phyloP scores from a whole-genome alignment of 805 yeast species.

The Komagataella mondaviorum region DNA sequence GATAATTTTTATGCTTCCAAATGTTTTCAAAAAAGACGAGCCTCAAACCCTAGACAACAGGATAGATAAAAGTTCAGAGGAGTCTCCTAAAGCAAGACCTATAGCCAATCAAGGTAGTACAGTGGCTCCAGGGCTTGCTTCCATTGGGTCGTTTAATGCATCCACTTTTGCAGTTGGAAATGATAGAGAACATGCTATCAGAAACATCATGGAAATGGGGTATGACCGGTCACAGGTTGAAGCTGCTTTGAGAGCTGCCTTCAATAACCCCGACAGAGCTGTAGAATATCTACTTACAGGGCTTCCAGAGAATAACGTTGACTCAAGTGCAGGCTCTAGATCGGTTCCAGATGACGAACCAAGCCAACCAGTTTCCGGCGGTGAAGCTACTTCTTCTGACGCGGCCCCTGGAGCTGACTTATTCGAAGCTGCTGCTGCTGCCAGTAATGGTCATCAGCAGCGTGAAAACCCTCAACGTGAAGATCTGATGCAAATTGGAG shows the following conservation, averaged over 20 bases:
- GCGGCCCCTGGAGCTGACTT: conserved; percentile 23
- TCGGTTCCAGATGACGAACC: conserved; percentile 6
- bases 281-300: conserved; percentile 91
- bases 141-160: conserved; percentile 16
- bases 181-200: conserved; percentile 66
- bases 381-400: conserved; percentile 7
- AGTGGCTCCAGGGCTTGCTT: conserved; percentile 8
- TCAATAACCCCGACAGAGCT: conserved; percentile 95
- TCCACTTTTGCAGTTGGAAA: conserved; percentile 67
- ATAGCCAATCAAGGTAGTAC: conserved; percentile 12
- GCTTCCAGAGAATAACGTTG: conserved; percentile 47
- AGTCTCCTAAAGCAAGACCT: conserved; percentile 15
- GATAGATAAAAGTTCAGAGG: conserved; percentile 16
- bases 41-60: conserved; percentile 12
- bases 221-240: conserved; percentile 81
- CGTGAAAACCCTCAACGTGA: conserved; percentile 15
- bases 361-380: conserved; percentile 1
- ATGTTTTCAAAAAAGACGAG: conserved; percentile 21
- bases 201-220: conserved; percentile 91
- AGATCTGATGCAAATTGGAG: conserved; percentile 47
- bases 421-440: conserved; percentile 38
- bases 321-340: conserved; percentile 10
- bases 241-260: conserved; percentile 87
- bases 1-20: conserved; percentile 82
- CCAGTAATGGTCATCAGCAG: conserved; percentile 13